These are phyloP conservation scores for Ceratocystis alfenasii DNA, from an alignment of 2,329 filamentous ascomycete species.

Conservation along the genomic window DNA sequence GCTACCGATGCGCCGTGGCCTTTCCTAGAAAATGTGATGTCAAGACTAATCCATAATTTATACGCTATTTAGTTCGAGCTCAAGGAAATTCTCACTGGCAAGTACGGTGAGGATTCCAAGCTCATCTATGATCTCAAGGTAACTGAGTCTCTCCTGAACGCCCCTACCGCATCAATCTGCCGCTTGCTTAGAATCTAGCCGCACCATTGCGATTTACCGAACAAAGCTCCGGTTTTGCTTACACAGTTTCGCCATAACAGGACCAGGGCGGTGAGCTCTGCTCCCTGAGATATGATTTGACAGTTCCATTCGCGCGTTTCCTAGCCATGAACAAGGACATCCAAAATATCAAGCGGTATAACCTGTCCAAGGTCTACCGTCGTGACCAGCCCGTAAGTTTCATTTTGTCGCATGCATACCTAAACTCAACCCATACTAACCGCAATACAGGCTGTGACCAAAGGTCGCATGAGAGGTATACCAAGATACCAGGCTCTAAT, in stretches of 20 bases:
- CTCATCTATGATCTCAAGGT: conserved; percentile 62
- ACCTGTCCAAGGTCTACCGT: conserved; percentile 74
- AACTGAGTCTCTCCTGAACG: neutral
- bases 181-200: neutral
- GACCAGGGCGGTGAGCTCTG: conserved; percentile 69
- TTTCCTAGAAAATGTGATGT: neutral
- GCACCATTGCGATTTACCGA: conserved; percentile 23
- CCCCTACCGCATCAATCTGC: neutral
- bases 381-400: conserved; percentile 32
- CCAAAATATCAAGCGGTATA: conserved; percentile 81
- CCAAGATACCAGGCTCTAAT: neutral
- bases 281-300: conserved; percentile 75
- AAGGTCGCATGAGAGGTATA: conserved; percentile 64
- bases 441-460: conserved; percentile 64
- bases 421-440: neutral
- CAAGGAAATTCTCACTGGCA: conserved; percentile 73
- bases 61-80: conserved; percentile 52
- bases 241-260: conserved; percentile 36
- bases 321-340: conserved; percentile 80
- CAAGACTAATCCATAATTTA: conserved; percentile 4
- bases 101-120: conserved; percentile 87
- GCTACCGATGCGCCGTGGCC: neutral
- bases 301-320: conserved; percentile 83
- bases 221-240: conserved; percentile 5
- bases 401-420: neutral